Evolutionary conservation across 345 rosid genomes (phyloP).

Genomic region (Hevea brasiliensis): DNA sequence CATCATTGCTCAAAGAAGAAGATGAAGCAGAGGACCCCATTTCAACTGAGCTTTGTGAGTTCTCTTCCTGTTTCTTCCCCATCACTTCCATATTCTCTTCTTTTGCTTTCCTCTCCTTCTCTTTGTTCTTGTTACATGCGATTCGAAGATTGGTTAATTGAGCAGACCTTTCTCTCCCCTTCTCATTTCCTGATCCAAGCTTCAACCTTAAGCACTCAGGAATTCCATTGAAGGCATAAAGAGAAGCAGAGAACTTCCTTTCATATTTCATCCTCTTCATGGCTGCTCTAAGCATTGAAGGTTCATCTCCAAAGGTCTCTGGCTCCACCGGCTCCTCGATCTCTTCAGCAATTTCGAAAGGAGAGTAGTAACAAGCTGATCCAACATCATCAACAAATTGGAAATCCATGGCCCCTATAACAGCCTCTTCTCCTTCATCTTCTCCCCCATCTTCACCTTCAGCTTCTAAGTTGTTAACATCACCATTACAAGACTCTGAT

Average conservation of each 20-base stretch:
- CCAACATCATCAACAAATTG: slow-evolving; percentile 46
- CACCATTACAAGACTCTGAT: slow-evolving; percentile 26
- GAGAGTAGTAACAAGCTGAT: slow-evolving; percentile 39
- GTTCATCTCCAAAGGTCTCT: slow-evolving; percentile 39
- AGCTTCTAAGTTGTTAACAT: slow-evolving; percentile 17
- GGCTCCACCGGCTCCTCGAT: slow-evolving; percentile 39
- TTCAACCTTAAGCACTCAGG: slow-evolving; percentile 51
- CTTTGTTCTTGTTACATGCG: slow-evolving; percentile 41
- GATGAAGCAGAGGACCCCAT: slow-evolving; percentile 21
- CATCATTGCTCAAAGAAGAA: slow-evolving; percentile 31
- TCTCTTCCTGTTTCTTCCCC: slow-evolving; percentile 24
- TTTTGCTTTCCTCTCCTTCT: slow-evolving; percentile 21
- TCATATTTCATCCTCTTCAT: slow-evolving; percentile 64
- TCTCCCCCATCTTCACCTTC: slow-evolving; percentile 23
- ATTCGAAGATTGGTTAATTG: slow-evolving; percentile 35
- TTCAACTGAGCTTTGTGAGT: slow-evolving; percentile 20
- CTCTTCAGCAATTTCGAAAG: slow-evolving; percentile 56
- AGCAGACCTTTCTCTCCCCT: slow-evolving; percentile 30
- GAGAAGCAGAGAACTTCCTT: slow-evolving; percentile 64
- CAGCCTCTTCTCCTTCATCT: slow-evolving; percentile 25
- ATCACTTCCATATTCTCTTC: slow-evolving; percentile 16
- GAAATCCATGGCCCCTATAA: slow-evolving; percentile 36
- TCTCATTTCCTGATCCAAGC: slow-evolving; percentile 30
- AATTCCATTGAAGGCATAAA: slow-evolving; percentile 62
- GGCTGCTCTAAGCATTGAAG: slow-evolving; percentile 45